Evolutionary conservation across 352 stramenopile genomes (phyloP), one percentile per base, ranked within the genome.

Genomic region (Globisporangium takayamanum): DNA sequence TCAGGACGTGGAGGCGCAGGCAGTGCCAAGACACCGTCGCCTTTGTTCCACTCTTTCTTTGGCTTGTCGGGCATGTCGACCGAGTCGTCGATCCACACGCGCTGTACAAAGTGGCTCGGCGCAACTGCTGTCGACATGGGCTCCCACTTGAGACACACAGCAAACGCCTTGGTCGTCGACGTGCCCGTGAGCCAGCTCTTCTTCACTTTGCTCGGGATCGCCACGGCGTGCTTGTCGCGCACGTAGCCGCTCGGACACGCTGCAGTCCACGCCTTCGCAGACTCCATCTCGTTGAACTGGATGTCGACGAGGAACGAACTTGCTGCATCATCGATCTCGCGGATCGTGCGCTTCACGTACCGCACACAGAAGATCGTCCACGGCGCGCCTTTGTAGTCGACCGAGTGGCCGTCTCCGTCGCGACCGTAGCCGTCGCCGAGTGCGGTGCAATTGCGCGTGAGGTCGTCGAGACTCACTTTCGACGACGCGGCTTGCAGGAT

Each of bases 311-410:
- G 55, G 3, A 78, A 74, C 16, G 44, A 57, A 33, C 50, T 50
- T 0, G 47, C 46, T 16, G 46, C 12, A 14, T 61, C 59, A 5
- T 63, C 39, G 26, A 78, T 53, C 53, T 81, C 73, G 8, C 73
- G 67, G 18, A 78, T 37, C 4, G 58, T 67, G 3, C 57, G 57
- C 36, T 59, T 67, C 25, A 56, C 28, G 49, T 78, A 77, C 14
- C 61, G 58, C 42, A 75, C 57, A 28, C 73, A 81, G 46, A 81
- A 72, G 39, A 81, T 78, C 33, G 73, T 77, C 70, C 68, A 77
- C 2, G 70, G 73, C 2, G 70, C 73, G 6, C 50, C 48, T 50
- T 61, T 69, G 46, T 81, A 81, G 50, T 81, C 70, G 25, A 73
- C 74, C 18, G 73, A 81, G 51, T 81, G 73, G 11, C 65, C 70